Evolutionary conservation across 441 rosid genomes (phyloP).

Genomic region (Manihot esculenta): DNA sequence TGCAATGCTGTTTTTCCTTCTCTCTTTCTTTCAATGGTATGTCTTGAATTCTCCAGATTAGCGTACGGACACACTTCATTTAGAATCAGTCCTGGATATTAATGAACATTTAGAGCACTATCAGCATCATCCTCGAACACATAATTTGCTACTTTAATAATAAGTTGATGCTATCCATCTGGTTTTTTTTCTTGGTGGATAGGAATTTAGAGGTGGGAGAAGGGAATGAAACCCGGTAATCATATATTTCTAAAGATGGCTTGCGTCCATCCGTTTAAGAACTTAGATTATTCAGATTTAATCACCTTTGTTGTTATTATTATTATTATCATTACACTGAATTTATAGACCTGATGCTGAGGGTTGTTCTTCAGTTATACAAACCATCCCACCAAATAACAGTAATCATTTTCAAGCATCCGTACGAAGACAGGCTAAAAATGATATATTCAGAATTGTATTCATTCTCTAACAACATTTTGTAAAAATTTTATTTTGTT

Average conservation of each 20-base stretch:
- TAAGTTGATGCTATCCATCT: too few species aligned
- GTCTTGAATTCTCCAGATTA: background rate
- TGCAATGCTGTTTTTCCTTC: constrained; percentile 18
- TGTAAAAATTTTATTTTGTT: too few species aligned
- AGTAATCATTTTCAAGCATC: background rate
- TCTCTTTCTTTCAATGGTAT: constrained; percentile 9
- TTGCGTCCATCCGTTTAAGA: too few species aligned
- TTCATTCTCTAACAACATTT: background rate
- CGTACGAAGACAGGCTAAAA: background rate
- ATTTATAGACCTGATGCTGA: background rate
- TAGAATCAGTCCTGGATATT: too few species aligned
- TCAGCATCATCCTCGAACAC: background rate
- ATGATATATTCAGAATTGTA: background rate
- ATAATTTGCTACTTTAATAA: too few species aligned
- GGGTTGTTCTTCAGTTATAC: background rate
- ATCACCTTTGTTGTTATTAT: background rate
- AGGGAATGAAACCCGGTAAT: too few species aligned
- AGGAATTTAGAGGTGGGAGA: too few species aligned
- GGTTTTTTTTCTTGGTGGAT: too few species aligned
- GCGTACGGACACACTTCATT: too few species aligned
- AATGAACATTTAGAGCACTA: background rate
- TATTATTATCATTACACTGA: too few species aligned
- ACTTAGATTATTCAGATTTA: too few species aligned
- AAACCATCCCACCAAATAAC: background rate
- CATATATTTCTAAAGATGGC: too few species aligned